Evolutionary conservation across 495 filamentous ascomycete genomes (phyloP).

Genomic region (Penicillium angulare): DNA sequence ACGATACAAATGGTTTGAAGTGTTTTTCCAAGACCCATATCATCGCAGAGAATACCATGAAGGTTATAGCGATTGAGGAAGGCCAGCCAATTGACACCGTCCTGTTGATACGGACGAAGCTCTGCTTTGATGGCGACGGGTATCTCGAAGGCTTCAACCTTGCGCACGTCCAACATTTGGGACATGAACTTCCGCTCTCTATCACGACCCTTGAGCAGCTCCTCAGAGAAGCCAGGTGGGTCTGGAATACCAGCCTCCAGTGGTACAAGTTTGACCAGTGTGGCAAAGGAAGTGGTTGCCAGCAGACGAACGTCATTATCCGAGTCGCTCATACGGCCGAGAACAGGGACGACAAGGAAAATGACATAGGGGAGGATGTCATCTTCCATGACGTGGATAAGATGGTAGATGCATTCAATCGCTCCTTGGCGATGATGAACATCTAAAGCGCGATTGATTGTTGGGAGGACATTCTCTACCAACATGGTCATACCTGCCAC

Average conservation of each 20-base stretch:
- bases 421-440: conserved; percentile 86
- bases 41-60: conserved; percentile 96
- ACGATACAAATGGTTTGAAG: conserved; percentile 97
- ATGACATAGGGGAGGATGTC: conserved; percentile 95
- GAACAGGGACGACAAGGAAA: conserved; percentile 96
- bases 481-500: conserved; percentile 94
- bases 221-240: conserved; percentile 85
- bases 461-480: conserved; percentile 87
- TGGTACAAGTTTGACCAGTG: conserved; percentile 97
- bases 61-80: conserved; percentile 98
- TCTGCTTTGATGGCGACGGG: conserved; percentile 97
- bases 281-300: conserved; percentile 95
- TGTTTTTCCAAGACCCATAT: conserved; percentile 98
- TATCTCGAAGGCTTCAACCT: conserved; percentile 89
- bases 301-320: conserved; percentile 93
- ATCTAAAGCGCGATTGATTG: conserved; percentile 83
- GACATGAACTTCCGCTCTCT: conserved; percentile 93
- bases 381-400: conserved; percentile 98
- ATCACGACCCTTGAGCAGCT: conserved; percentile 85
- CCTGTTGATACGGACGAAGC: conserved; percentile 94
- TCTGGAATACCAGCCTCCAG: conserved; percentile 97
- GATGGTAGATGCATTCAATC: conserved; percentile 89
- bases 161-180: conserved; percentile 92
- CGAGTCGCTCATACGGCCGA: conserved; percentile 98
- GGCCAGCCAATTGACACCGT: conserved; percentile 97